Base-by-base conservation (phyloP, 257 asterid species). In the Solanum arcanum region DNA sequence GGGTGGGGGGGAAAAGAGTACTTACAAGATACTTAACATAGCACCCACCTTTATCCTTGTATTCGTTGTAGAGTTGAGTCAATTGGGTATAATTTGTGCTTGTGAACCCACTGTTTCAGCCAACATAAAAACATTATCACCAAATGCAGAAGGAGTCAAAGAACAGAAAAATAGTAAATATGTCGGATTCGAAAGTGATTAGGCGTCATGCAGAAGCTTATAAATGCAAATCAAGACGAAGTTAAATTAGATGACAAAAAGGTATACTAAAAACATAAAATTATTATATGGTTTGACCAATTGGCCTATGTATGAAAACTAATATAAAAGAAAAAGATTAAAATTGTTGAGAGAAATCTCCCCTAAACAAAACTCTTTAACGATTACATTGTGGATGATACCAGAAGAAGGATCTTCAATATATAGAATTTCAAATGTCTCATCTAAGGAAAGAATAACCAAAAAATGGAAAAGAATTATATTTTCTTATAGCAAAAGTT, bases 21-120 rank as follows among this genome's bases (percentile, higher is more conserved):
- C 47, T 72, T 72, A 77, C 15, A 78, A 27, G 39, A 81, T 11
- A 81, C 27, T 81, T 47, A 81, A 49, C 20, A 49, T 9, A 81
- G 33, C n/a, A 86, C 87, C 86, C 29, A 95, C 99, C 96, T 90
- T 94, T 93, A 83, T 94, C 94, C 93, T 92, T 97, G 91, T 83
- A 94, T 77, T 90, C 88, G 85, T 87, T 75, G 90, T 94, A 89
- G 78, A 97, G 94, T 88, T 94, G 94, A 52, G 98, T 91, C 91
- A 95, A 86, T 86, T 97, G 93, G 16, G 95, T 92, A 92, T 94
- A 97, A 92, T 95, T 97, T 21, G 92, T 64, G 77, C 89, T 89
- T 29, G 98, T 92, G 89, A 91, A 93, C 76, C 98, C 96, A 91
- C 99, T 96, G 96, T 81, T 89, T 86, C 88, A 92, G 62, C 89